Conservation (phyloP, 73 alveolate genomes). For the Tetrahymena malaccensis region DNA sequence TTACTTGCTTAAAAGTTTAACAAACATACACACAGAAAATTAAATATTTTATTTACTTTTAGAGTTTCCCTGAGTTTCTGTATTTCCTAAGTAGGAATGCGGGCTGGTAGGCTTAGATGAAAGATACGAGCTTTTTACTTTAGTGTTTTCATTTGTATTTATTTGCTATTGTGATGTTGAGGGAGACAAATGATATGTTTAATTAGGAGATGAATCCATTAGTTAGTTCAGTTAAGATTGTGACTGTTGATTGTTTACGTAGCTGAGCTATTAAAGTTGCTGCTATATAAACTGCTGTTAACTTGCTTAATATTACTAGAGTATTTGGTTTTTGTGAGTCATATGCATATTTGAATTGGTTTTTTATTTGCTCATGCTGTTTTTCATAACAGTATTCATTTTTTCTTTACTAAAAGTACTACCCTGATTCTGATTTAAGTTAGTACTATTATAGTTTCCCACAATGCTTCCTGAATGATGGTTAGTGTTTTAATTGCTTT, state of each 20-base stretch:
- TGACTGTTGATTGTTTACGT: background rate
- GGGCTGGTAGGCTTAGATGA: background rate
- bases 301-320: background rate
- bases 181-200: background rate
- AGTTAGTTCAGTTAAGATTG: background rate
- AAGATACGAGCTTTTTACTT: background rate
- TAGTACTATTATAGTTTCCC: background rate
- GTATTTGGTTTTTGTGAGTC: background rate
- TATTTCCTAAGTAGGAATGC: background rate
- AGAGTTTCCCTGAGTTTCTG: background rate
- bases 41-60: background rate
- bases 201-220: background rate
- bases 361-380: background rate
- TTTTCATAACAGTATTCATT: background rate
- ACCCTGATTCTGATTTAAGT: background rate
- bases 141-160: background rate
- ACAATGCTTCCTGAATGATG: background rate
- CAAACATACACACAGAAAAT: too few relatives aligned
- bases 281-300: background rate
- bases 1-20: too few relatives aligned
- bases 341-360: background rate
- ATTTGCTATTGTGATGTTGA: background rate
- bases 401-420: background rate
- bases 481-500: background rate
- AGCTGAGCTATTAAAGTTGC: background rate